These are phyloP conservation scores for Leccinum imitatum DNA, from an alignment of 768 basidiomycete species.

Conservation along the genomic window DNA sequence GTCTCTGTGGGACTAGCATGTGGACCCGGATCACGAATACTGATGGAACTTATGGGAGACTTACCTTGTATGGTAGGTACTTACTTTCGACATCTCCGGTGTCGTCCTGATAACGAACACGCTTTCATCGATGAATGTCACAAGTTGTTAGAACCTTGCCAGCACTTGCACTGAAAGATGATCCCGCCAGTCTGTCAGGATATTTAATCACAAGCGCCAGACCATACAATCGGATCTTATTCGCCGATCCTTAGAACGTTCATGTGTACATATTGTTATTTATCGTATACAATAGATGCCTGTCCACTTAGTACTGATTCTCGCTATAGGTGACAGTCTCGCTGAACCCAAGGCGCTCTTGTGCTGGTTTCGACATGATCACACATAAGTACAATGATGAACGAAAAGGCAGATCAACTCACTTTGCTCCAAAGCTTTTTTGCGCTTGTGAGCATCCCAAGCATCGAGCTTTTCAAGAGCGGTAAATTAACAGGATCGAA, in stretches of 20 bases:
- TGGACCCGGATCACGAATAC: too few species aligned
- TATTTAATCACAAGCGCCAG: too few species aligned
- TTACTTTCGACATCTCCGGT: too few species aligned
- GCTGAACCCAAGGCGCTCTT: neutral
- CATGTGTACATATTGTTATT: neutral
- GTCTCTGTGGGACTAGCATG: too few species aligned
- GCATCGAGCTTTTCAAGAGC: slow-evolving; percentile 2
- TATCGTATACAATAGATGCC: neutral
- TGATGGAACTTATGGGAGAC: too few species aligned
- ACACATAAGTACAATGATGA: neutral
- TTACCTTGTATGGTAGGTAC: too few species aligned
- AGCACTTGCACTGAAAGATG: too few species aligned
- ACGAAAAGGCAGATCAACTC: neutral
- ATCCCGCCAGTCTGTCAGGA: too few species aligned
- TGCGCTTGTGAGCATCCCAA: slow-evolving; percentile 1
- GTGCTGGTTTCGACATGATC: neutral
- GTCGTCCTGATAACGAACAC: too few species aligned
- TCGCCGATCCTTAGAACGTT: neutral
- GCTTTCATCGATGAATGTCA: too few species aligned
- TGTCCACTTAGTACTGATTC: neutral
- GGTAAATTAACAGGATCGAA: neutral
- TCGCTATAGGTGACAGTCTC: neutral
- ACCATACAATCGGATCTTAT: too few species aligned
- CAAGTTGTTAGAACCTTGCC: too few species aligned
- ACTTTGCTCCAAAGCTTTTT: neutral